Conservation (phyloP, 2,329 filamentous ascomycete species). For the Coniochaeta sp. region DNA sequence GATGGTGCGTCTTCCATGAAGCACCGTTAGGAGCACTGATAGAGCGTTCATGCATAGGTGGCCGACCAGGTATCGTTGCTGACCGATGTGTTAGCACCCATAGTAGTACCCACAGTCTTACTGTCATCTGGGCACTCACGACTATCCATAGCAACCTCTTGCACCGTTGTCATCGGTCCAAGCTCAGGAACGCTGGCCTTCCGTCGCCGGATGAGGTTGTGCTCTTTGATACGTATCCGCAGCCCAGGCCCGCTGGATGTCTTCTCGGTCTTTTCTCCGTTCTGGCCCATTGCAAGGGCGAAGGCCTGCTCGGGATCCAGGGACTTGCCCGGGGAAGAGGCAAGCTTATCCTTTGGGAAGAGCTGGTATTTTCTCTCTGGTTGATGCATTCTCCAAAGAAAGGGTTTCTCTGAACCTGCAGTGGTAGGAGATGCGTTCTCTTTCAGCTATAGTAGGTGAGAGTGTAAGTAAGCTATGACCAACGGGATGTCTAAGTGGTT, state of each 20-base stretch:
- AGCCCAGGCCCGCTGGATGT: constrained; percentile 30
- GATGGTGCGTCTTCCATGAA: constrained; percentile 37
- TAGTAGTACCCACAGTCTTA: constrained; percentile 4
- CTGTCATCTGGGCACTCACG: constrained; percentile 41
- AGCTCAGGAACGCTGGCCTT: constrained; percentile 60
- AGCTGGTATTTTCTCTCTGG: constrained; percentile 54
- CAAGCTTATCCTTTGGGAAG: constrained; percentile 46
- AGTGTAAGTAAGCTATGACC: constrained; percentile 3
- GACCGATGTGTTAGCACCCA: constrained; percentile 2
- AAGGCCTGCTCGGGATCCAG: constrained; percentile 44
- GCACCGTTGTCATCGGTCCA: constrained; percentile 62
- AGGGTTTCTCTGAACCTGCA: constrained; percentile 38
- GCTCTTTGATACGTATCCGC: constrained; percentile 49
- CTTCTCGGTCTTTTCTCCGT: constrained; percentile 32
- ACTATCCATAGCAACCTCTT: constrained; percentile 62
- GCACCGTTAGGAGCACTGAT: constrained; percentile 49
- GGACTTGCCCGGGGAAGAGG: constrained; percentile 32
- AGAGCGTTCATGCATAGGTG: constrained; percentile 57
- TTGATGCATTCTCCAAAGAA: constrained; percentile 53
- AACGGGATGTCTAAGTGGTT: constrained; percentile 19
- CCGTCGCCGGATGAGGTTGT: constrained; percentile 48
- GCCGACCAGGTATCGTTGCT: constrained; percentile 63
- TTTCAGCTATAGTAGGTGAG: constrained; percentile 7
- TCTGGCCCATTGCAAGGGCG: constrained; percentile 32
- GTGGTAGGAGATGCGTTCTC: constrained; percentile 18